A percentile compares a stretch with the other conserved stretches of the same genome.
These are phyloP conservation scores for Neodidymelliopsis sp. DNA, from an alignment of 2,329 filamentous ascomycete genomes.

Conservation along the genomic window DNA sequence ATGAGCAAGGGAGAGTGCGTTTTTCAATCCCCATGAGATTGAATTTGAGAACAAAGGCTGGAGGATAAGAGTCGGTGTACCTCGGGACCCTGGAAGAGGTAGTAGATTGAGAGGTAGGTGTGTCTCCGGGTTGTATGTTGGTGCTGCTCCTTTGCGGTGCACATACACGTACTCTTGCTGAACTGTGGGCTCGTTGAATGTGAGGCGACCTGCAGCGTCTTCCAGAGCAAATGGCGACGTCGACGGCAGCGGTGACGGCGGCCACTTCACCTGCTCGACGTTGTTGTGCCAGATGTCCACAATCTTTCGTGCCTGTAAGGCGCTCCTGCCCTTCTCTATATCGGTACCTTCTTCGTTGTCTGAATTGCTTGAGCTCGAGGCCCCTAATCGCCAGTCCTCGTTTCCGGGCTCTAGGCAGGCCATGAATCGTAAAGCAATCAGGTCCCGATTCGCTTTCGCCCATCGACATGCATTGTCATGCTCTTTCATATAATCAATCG, in stretches of 20 bases:
- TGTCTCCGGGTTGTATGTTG: conserved; percentile 33
- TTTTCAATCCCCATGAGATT: conserved; percentile 40
- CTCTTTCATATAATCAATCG: conserved; percentile 42
- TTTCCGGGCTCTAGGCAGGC: conserved; percentile 47
- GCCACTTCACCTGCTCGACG: conserved; percentile 44
- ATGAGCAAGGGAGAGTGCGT: conserved; percentile 49
- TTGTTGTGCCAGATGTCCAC: conserved; percentile 52
- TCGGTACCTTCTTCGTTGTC: conserved; percentile 10
- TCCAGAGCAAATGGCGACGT: not conserved
- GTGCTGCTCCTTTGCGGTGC: conserved; percentile 51
- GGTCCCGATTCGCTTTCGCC: conserved; percentile 49
- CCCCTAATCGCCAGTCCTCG: conserved; percentile 29
- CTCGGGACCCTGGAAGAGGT: conserved; percentile 49
- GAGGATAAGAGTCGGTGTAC: conserved; percentile 50
- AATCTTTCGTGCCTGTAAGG: conserved; percentile 39
- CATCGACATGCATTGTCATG: conserved; percentile 48
- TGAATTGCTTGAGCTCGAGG: not conserved
- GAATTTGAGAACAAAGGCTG: conserved; percentile 38
- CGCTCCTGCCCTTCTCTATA: conserved; percentile 23
- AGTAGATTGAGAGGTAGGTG: conserved; percentile 38
- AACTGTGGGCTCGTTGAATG: conserved; percentile 1
- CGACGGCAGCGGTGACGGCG: conserved; percentile 25
- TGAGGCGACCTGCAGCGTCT: not conserved
- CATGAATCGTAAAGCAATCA: conserved; percentile 50
- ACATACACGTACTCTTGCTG: conserved; percentile 38